Evolutionary conservation across 2,329 filamentous ascomycete species (phyloP).

Genomic region (Colletotrichum siamense): DNA sequence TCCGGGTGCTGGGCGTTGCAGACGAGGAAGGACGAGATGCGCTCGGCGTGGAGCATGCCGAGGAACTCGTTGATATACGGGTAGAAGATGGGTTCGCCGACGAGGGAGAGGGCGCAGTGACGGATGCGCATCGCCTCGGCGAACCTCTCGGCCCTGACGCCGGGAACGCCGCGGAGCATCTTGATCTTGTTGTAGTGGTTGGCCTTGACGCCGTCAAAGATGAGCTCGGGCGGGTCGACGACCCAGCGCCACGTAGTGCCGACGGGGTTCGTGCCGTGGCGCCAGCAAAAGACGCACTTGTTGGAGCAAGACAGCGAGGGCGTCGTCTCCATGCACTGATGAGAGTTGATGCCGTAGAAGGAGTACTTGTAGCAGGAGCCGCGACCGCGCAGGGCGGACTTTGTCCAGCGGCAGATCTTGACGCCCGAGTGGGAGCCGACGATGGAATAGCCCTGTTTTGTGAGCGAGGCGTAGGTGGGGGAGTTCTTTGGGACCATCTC

Average conservation of each 20-base stretch:
- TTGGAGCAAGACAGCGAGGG: slow-evolving; percentile 95
- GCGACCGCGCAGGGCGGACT: slow-evolving; percentile 90
- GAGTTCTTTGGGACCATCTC: slow-evolving; percentile 95
- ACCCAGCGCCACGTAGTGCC: slow-evolving; percentile 97
- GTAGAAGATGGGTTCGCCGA: slow-evolving; percentile 99
- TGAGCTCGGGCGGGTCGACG: slow-evolving; percentile 87
- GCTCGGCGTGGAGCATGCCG: slow-evolving; percentile 80
- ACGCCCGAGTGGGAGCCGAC: slow-evolving; percentile 95
- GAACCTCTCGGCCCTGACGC: slow-evolving; percentile 89
- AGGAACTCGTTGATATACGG: slow-evolving; percentile 96
- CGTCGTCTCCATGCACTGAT: slow-evolving; percentile 98
- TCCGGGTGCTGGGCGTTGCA: slow-evolving; percentile 98
- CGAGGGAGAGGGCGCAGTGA: slow-evolving; percentile 89
- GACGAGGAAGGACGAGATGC: slow-evolving; percentile 92
- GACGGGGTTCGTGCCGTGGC: slow-evolving; percentile 95
- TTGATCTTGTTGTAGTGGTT: slow-evolving; percentile 98
- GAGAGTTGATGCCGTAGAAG: slow-evolving; percentile 95
- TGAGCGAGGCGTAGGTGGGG: slow-evolving; percentile 86
- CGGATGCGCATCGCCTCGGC: slow-evolving; percentile 91
- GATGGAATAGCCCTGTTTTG: slow-evolving; percentile 96
- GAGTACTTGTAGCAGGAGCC: slow-evolving; percentile 98
- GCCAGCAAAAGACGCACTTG: slow-evolving; percentile 99
- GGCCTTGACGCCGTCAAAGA: slow-evolving; percentile 88
- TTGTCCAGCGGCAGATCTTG: slow-evolving; percentile 98
- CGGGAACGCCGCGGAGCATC: slow-evolving; percentile 92